phyloP scores from a whole-genome alignment of 495 filamentous ascomycete genomes.

The Aspergillus conjunctus region DNA sequence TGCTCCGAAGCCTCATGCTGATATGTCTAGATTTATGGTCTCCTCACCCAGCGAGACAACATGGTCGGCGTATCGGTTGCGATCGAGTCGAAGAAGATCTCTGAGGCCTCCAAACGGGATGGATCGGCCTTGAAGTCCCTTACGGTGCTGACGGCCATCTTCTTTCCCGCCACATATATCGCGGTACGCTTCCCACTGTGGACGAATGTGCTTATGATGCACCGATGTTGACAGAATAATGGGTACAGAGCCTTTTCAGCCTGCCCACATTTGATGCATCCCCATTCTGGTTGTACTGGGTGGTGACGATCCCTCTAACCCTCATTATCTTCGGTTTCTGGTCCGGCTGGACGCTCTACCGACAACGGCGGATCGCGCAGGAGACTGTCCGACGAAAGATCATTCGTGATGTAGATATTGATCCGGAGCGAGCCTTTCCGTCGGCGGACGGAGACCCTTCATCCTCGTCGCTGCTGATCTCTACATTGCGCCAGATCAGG shows the following conservation, averaged over 20 bases:
- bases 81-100: slow-evolving; percentile 21
- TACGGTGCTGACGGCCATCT: slow-evolving; percentile 11
- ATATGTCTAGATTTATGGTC: slow-evolving; percentile 13
- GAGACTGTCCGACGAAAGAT: slow-evolving; percentile 6
- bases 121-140: slow-evolving; percentile 20
- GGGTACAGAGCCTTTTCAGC: slow-evolving; percentile 17
- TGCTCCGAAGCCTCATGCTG: background rate
- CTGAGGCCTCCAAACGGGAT: slow-evolving; percentile 18
- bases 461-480: background rate
- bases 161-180: slow-evolving; percentile 18
- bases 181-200: background rate
- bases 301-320: slow-evolving; percentile 8
- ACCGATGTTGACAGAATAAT: no score
- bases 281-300: slow-evolving; percentile 19
- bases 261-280: slow-evolving; percentile 5
- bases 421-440: slow-evolving; percentile 7
- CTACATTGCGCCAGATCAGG: background rate
- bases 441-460: background rate
- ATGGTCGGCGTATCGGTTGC: slow-evolving; percentile 21
- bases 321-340: slow-evolving; percentile 14
- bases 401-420: slow-evolving; percentile 3
- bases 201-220: no score
- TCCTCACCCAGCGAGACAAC: slow-evolving; percentile 20
- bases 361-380: slow-evolving; percentile 8
- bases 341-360: slow-evolving; percentile 19